These are phyloP conservation scores for Malus domestica DNA, from an alignment of 306 rosid genomes.

Conservation along the genomic window ASM211411v1 NC_041801.1:7337501-7338000, in stretches of 20 bases:
- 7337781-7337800: background rate
- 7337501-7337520: background rate
- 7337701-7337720: too few relatives aligned
- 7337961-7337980: background rate
- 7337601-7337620: too few relatives aligned
- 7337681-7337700: too few relatives aligned
- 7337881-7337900: background rate
- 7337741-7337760: too few relatives aligned
- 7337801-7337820: background rate
- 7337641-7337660: too few relatives aligned
- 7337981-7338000: conserved; percentile 11
- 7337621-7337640: too few relatives aligned
- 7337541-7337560: too few relatives aligned
- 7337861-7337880: conserved; percentile 1
- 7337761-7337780: background rate
- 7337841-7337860: conserved; percentile 21
- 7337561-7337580: too few relatives aligned
- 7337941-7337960: background rate
- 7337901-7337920: background rate
- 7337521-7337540: too few relatives aligned
- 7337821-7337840: conserved; percentile 7
- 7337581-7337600: too few relatives aligned
- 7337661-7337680: too few relatives aligned
- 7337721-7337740: too few relatives aligned
- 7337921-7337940: background rate